Evolutionary conservation across 495 filamentous ascomycete species (phyloP).

Genomic region (Penicillium argentinense): DNA sequence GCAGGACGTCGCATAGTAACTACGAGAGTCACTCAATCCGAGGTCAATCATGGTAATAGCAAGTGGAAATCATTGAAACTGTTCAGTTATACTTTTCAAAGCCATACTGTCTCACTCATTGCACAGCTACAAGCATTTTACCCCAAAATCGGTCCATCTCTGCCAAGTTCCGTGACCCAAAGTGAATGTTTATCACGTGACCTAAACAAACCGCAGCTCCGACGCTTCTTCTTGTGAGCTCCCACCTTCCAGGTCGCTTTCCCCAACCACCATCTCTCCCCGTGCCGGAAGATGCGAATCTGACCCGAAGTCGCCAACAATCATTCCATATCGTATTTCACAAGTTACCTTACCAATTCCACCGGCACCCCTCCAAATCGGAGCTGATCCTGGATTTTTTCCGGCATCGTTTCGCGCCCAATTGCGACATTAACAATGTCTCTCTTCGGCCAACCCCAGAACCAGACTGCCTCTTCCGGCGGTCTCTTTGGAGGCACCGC

Average conservation of each 20-base stretch:
- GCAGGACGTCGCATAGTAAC: neutral
- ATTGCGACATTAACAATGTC: conserved; percentile 32
- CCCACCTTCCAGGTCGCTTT: conserved; percentile 20
- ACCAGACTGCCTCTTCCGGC: conserved; percentile 23
- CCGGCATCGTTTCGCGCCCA: conserved; percentile 14
- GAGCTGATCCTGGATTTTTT: conserved; percentile 19
- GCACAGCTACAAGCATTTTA: no score
- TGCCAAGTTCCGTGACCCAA: neutral
- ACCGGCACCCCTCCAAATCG: neutral
- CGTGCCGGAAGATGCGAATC: conserved; percentile 12
- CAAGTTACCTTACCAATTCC: neutral
- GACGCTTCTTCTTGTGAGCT: conserved; percentile 26
- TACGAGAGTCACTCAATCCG: neutral
- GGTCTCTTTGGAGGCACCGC: conserved; percentile 33
- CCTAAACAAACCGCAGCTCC: conserved; percentile 29
- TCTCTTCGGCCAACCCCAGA: conserved; percentile 42
- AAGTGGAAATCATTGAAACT: no score
- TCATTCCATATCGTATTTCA: neutral
- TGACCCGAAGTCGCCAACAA: neutral
- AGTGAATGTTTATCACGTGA: conserved; percentile 27
- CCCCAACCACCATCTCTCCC: conserved; percentile 8
- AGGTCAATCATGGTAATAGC: no score
- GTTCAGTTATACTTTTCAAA: no score
- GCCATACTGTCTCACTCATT: no score
- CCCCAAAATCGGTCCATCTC: no score